Conservation (phyloP, 768 basidiomycete genomes). For the Leucosporidium scottii region DNA sequence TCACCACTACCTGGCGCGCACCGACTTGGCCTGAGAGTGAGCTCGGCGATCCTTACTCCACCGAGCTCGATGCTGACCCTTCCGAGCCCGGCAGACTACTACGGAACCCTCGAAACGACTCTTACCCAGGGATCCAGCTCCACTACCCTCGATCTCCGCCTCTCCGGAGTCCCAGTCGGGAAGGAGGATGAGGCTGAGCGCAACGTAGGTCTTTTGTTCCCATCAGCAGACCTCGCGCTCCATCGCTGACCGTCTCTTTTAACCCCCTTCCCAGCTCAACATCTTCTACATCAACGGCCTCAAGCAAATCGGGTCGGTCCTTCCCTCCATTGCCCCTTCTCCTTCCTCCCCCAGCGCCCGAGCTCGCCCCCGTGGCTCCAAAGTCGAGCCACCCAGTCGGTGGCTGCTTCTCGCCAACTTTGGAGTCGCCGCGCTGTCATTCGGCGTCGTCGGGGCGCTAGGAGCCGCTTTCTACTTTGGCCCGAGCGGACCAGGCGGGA, state of each 20-base stretch:
- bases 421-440: constrained; percentile 17
- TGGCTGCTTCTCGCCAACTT: constrained; percentile 18
- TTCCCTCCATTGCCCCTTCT: constrained; percentile 10
- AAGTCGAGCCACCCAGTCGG: constrained; percentile 15
- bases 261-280: background rate
- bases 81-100: constrained; percentile 23
- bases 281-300: constrained; percentile 24
- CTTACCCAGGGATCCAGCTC: constrained; percentile 34
- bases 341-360: background rate
- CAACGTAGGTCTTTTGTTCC: background rate
- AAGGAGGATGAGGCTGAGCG: constrained; percentile 38
- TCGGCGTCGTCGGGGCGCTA: constrained; percentile 27
- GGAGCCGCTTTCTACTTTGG: constrained; percentile 34
- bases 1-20: constrained; percentile 33
- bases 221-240: background rate
- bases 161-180: constrained; percentile 35
- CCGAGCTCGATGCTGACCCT: background rate
- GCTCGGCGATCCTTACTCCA: background rate
- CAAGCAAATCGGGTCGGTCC: constrained; percentile 27
- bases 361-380: background rate
- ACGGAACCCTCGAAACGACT: constrained; percentile 28
- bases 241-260: no score
- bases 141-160: constrained; percentile 32
- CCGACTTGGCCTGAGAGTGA: constrained; percentile 37
- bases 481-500: constrained; percentile 29